Evolutionary conservation across 495 filamentous ascomycete genomes (phyloP), one percentile per base, ranked within the genome.

Genomic region (Penicillium lagena): DNA sequence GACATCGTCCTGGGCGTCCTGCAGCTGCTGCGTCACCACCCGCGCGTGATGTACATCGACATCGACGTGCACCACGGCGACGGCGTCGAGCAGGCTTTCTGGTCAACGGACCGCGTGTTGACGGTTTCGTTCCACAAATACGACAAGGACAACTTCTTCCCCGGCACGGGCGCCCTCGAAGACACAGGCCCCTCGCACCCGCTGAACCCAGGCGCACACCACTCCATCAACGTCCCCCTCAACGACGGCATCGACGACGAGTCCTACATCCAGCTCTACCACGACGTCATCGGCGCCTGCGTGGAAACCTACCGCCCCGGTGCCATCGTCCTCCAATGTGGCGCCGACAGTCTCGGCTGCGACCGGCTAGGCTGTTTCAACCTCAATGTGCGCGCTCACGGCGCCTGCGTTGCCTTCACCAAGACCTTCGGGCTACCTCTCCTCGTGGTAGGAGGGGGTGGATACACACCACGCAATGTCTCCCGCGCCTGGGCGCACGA

Each of bases 21-120:
- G 29, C 87, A 95, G 59, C 76, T 98, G 7, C 74, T 98, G 12
- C 85, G 87, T 13, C 76, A 90, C 58, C 85, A 94, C 58, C 84
- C 88, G 46, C 85, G 91, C 52, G 90, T 98, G 22, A 85, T 98
- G 48, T 98, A 98, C 68, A 86, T 98, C 50, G 91, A 98, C 60
- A 96, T 98, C 54, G 91, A 98, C 62, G 91, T 98, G 9, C 91
- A 98, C 68, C 91, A 98, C 53, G 91, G 91, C 51, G 91, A 98
- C 60, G 91, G 91, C 46, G 91, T 98, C 34, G 90, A 98, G 62
- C 87, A 96, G 64, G 91, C 91, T 3, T 98, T 98, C 66, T 94
- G 89, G 71, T 93, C 89, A 12, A 94, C 90, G 28, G 90, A 96
- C 58, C 88, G 91, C 38, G 91, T 98, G 50, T 85, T 96, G 73